A percentile compares a stretch with the other conserved stretches of the same genome.
phyloP scores from a whole-genome alignment of 257 asterid genomes.

The Thymus mandschuricus region DNA sequence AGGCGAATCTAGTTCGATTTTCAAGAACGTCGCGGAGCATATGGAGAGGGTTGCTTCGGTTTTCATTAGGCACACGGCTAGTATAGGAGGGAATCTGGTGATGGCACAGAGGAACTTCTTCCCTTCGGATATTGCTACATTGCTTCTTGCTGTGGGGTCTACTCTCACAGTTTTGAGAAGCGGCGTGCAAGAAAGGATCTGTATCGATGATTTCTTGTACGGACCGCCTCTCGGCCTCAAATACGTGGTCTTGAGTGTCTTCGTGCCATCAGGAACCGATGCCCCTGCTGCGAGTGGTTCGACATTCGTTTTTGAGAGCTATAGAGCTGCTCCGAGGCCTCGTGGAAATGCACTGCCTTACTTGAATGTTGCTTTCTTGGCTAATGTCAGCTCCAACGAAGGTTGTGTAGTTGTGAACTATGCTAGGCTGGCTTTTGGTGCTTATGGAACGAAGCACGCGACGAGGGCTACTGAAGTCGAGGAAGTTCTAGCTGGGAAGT shows the following conservation, averaged over 20 bases:
- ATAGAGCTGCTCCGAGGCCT: too few species aligned
- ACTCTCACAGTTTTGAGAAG: too few species aligned
- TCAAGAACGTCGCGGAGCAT: slow-evolving; percentile 22
- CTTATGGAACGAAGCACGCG: slow-evolving; percentile 27
- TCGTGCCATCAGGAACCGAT: too few species aligned
- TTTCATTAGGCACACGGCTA: slow-evolving; percentile 30
- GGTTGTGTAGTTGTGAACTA: slow-evolving; percentile 16
- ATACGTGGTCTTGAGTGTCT: too few species aligned
- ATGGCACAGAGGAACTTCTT: slow-evolving; percentile 27
- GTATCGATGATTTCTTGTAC: too few species aligned
- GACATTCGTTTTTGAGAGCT: too few species aligned
- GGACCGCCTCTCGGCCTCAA: too few species aligned
- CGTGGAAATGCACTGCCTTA: slow-evolving; percentile 29
- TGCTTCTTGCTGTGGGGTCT: too few species aligned
- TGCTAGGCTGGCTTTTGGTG: slow-evolving; percentile 24
- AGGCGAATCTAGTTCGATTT: neutral
- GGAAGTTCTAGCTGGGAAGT: slow-evolving; percentile 20
- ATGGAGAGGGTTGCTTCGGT: slow-evolving; percentile 30
- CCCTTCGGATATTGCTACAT: too few species aligned
- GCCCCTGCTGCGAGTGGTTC: too few species aligned
- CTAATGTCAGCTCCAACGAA: slow-evolving; percentile 1
- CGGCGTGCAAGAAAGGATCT: too few species aligned
- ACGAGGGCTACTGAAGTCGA: slow-evolving; percentile 28
- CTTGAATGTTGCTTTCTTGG: slow-evolving; percentile 33
- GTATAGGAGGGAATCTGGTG: slow-evolving; percentile 32